phyloP scores from a whole-genome alignment of 192 early-diverging fungal species.

The Phycomyces blakesleeanus region DNA sequence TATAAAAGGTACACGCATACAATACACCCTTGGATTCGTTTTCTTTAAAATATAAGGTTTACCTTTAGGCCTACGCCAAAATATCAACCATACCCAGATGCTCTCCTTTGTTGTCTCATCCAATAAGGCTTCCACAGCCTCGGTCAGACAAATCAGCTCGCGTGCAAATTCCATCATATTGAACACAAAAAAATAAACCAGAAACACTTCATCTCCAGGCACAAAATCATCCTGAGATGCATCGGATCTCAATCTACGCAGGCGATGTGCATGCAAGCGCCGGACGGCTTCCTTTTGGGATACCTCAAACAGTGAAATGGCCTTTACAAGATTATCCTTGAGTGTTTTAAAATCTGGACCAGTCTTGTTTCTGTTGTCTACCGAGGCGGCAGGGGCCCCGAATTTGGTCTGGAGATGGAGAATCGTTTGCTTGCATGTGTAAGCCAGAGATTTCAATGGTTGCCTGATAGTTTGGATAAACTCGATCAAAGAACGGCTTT shows the following conservation, averaged over 20 bases:
- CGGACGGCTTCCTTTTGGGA: conserved; percentile 45
- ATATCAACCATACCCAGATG: conserved; percentile 3
- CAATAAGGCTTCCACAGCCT: conserved; percentile 16
- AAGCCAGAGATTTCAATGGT: conserved; percentile 51
- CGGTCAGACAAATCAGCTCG: conserved; percentile 54
- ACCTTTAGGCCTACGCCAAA: not conserved
- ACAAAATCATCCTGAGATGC: not conserved
- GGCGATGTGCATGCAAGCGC: conserved; percentile 39
- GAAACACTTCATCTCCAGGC: conserved; percentile 68
- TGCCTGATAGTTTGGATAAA: conserved; percentile 47
- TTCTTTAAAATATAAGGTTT: not conserved
- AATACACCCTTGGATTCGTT: not conserved
- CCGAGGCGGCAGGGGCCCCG: conserved; percentile 1
- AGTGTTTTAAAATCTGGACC: conserved; percentile 31
- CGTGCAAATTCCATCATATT: conserved; percentile 71
- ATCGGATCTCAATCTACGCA: conserved; percentile 13
- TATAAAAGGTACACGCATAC: no score
- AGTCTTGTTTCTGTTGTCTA: not conserved
- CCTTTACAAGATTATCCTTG: conserved; percentile 45
- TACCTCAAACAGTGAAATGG: conserved; percentile 47
- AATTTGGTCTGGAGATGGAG: conserved; percentile 48
- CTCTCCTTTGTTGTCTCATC: conserved; percentile 4
- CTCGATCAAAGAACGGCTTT: conserved; percentile 40
- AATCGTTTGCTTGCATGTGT: conserved; percentile 54
- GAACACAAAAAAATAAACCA: conserved; percentile 79